A percentile compares a stretch with the other conserved stretches of the same genome.
Evolutionary conservation across 2,329 filamentous ascomycete species (phyloP).

Genomic region (Chaetomiaceae sp.): DNA sequence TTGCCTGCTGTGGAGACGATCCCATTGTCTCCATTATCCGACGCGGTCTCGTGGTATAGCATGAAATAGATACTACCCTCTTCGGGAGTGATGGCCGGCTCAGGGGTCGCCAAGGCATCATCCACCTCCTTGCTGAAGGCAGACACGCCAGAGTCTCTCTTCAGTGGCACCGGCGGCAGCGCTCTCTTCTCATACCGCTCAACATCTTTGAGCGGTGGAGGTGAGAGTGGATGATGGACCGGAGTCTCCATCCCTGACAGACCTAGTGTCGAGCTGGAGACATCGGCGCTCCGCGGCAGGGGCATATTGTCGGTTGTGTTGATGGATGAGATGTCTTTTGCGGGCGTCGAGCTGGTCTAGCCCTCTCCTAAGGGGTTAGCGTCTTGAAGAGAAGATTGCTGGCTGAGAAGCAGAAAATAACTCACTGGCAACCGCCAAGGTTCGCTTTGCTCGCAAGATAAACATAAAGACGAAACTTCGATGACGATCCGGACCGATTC

Average conservation of each 20-base stretch:
- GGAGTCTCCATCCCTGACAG: background rate
- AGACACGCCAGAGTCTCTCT: conserved; percentile 18
- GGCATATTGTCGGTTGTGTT: background rate
- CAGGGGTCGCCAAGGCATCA: conserved; percentile 19
- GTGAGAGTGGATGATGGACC: background rate
- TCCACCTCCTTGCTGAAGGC: conserved; percentile 24
- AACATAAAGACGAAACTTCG: conserved; percentile 3
- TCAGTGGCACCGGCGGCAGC: conserved; percentile 26
- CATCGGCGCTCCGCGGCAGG: background rate
- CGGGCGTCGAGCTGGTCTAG: background rate
- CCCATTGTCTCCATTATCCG: conserved; percentile 11
- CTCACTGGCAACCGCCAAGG: background rate
- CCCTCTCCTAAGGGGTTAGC: background rate
- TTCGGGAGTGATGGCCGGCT: background rate
- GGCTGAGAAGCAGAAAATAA: background rate
- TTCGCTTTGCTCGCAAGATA: background rate
- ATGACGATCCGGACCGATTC: background rate
- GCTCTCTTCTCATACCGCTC: conserved; percentile 27
- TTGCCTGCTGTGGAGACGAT: conserved; percentile 10
- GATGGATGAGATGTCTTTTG: background rate
- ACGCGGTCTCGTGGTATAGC: conserved; percentile 3
- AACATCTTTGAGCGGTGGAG: conserved; percentile 15
- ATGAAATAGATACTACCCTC: conserved; percentile 8
- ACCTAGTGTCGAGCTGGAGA: conserved; percentile 5
- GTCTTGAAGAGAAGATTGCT: background rate